phyloP scores from a whole-genome alignment of 805 yeast genomes.

The Hanseniaspora meyeri region DNA sequence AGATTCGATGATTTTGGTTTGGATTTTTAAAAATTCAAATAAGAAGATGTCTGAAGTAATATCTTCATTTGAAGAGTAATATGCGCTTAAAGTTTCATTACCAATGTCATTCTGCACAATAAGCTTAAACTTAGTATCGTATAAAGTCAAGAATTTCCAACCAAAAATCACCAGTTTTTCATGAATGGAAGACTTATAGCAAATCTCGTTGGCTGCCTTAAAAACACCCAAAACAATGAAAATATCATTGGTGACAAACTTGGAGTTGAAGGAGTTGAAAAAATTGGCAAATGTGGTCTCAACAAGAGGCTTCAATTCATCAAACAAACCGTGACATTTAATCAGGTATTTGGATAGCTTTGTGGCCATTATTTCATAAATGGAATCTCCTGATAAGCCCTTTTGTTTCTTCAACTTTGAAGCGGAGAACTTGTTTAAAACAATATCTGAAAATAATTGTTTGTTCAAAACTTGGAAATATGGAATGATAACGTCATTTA shows the following conservation, averaged over 20 bases:
- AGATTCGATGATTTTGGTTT: constrained; percentile 16
- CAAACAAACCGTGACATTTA: constrained; percentile 20
- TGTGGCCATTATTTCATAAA: constrained; percentile 31
- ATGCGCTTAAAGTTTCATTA: constrained; percentile 13
- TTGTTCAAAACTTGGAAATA: constrained; percentile 41
- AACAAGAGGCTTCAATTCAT: constrained; percentile 20
- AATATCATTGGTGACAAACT: constrained; percentile 10
- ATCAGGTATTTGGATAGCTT: constrained; percentile 27
- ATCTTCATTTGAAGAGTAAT: constrained; percentile 23
- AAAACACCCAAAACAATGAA: constrained; percentile 24
- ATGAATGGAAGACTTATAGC: constrained; percentile 1
- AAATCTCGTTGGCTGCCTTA: constrained; percentile 25
- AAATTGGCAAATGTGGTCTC: constrained; percentile 15
- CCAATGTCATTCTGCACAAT: constrained; percentile 12
- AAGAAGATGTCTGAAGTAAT: constrained; percentile 21
- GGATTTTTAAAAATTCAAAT: constrained; percentile 20
- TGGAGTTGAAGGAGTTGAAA: constrained; percentile 11
- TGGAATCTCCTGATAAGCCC: constrained; percentile 24
- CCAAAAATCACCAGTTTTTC: constrained; percentile 3
- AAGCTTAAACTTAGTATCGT: constrained; percentile 4
- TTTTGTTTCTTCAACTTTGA: constrained; percentile 21
- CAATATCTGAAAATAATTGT: constrained; percentile 35
- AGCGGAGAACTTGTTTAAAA: constrained; percentile 21
- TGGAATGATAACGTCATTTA: constrained; percentile 33
- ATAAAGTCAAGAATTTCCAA: constrained; percentile 6